Evolutionary conservation across 176 grass and related monocot genomes (phyloP).

Genomic region (Alloteropsis semialata): DNA sequence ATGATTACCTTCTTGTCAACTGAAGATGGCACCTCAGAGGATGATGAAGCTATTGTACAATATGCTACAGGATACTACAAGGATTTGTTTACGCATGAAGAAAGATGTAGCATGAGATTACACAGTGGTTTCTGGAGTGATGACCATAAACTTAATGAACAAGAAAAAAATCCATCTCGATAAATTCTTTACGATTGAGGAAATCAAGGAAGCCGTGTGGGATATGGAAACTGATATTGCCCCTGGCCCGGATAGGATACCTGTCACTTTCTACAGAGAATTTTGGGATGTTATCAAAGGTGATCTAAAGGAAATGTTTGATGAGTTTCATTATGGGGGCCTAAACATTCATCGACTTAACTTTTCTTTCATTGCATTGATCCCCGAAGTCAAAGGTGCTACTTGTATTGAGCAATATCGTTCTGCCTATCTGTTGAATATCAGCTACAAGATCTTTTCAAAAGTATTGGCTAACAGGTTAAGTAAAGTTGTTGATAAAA

Average conservation of each 20-base stretch:
- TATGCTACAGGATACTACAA: neutral
- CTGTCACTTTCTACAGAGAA: neutral
- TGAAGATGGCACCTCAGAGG: neutral
- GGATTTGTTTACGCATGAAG: neutral
- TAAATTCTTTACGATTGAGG: neutral
- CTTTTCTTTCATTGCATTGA: constrained; percentile 1
- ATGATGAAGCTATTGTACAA: neutral
- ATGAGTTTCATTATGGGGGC: neutral
- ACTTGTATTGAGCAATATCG: neutral
- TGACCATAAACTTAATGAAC: neutral
- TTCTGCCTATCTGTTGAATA: neutral
- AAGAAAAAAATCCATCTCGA: neutral
- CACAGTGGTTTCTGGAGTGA: neutral
- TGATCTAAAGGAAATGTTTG: neutral
- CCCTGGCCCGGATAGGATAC: neutral
- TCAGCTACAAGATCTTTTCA: neutral
- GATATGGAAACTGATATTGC: neutral
- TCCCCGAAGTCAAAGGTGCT: neutral
- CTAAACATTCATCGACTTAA: neutral
- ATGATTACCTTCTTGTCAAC: constrained; percentile 10
- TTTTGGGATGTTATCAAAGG: constrained; percentile 7
- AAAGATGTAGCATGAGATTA: neutral
- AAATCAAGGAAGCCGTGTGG: constrained; percentile 13
- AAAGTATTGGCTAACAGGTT: neutral
- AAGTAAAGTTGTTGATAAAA: neutral